Percentiles rank a stretch among this genome's conserved stretches.
Evolutionary conservation across 352 stramenopile species (phyloP).

Genomic region (Albugo laibachii): DNA sequence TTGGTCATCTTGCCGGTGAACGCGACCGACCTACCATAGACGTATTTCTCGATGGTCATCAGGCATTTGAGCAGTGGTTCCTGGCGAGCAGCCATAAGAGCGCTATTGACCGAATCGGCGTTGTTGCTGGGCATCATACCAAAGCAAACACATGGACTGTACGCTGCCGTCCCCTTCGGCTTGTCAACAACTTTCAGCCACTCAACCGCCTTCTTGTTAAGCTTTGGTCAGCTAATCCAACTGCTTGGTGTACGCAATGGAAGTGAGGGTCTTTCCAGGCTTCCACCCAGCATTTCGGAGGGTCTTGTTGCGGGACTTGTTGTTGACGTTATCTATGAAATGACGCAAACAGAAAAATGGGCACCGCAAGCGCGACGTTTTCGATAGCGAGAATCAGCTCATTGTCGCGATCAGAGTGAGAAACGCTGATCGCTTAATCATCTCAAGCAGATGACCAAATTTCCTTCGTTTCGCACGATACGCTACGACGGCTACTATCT

Average conservation of each 20-base stretch:
- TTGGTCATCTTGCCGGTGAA: too few species aligned
- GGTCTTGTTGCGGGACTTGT: neutral
- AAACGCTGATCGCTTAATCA: neutral
- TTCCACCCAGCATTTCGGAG: neutral
- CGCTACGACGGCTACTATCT: neutral
- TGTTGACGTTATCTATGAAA: slow-evolving; percentile 4
- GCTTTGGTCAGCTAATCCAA: neutral
- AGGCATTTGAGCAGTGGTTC: slow-evolving; percentile 1
- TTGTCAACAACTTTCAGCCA: neutral
- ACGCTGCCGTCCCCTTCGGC: neutral
- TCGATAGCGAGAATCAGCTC: neutral
- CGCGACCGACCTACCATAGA: too few species aligned
- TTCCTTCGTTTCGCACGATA: neutral
- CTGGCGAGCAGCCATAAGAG: neutral
- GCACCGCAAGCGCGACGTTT: neutral
- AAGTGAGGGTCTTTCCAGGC: neutral
- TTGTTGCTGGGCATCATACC: slow-evolving; percentile 1
- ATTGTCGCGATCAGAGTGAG: neutral
- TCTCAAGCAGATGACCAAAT: neutral
- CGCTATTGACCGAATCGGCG: slow-evolving; percentile 1
- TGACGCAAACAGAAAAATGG: slow-evolving; percentile 2
- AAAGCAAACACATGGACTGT: slow-evolving; percentile 1
- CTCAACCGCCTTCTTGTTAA: neutral
- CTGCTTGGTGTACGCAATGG: neutral
- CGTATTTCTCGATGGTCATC: too few species aligned